Evolutionary conservation across 164 flowering plant genomes (phyloP), one percentile per base, ranked within the genome.

Genomic region (grape (Vitis vinifera)): DNA sequence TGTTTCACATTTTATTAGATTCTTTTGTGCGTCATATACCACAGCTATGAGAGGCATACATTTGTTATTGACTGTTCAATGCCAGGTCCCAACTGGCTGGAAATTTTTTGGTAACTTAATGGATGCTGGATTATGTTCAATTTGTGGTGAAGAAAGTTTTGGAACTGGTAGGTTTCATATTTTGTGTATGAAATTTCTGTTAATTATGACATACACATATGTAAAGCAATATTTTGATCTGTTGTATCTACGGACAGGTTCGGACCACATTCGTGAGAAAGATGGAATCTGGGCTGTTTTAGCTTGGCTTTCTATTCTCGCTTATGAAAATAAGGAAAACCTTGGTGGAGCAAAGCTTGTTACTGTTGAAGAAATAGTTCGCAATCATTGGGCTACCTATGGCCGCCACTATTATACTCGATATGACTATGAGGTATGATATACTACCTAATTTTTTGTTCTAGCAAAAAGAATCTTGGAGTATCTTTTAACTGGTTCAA

Each of bases 241-340:
- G 50, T 8, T 62, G 50, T 44, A 27, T 70, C 16, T 63, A 49
- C 49, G 57, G 37, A 73, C 79, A 95, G 99, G 99, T 64, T 95
- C 98, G 0, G 98, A 95, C 77, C 98, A 95, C 80, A 93, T 95
- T 14, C 93, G 98, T 67, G 99, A 93, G 84, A 95, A 95, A 70
- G 99, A 95, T 88, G 99, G 99, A 56, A 90, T 95, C 55, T 95
- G 99, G 99, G 97, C 98, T 37, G 99, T 93, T 69, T 81, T 95
- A 75, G 99, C 99, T 65, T 95, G 99, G 99, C 80, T 95, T 16
- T 91, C 99, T 19, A 93, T 95, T 56, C 87, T 95, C 76, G 94
- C 99, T 68, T 80, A 83, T 62, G 88, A 79, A 71, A 95, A 91
- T 60, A 93, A 89, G 79, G 92, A 85, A 51, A 93, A 84, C 63